These are phyloP conservation scores for Ogataea neopini DNA, from an alignment of 805 yeast species.

Conservation along the genomic window DNA sequence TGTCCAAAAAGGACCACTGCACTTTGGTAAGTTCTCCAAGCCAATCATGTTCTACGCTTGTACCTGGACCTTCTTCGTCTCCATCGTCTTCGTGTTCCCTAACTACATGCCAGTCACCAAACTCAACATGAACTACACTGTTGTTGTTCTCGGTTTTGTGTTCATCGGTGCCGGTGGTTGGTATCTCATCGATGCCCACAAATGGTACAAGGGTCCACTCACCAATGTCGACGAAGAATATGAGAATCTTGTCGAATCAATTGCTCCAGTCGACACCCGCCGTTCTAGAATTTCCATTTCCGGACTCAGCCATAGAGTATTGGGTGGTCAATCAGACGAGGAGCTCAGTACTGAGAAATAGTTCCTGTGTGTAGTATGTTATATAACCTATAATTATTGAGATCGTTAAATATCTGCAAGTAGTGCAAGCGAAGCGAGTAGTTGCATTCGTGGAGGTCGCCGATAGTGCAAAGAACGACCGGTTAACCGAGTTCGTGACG, in stretches of 20 bases:
- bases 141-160: constrained; percentile 47
- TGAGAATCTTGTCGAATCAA: constrained; percentile 22
- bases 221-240: constrained; percentile 44
- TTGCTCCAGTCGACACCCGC: constrained; percentile 11
- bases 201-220: constrained; percentile 59
- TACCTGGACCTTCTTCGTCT: constrained; percentile 47
- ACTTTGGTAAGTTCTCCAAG: constrained; percentile 44
- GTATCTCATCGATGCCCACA: constrained; percentile 49
- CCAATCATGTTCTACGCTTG: constrained; percentile 43
- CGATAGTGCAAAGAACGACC: too few relatives aligned
- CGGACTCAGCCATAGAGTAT: constrained; percentile 1
- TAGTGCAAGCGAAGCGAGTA: neutral
- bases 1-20: constrained; percentile 50
- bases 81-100: constrained; percentile 54
- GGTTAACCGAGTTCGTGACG: too few relatives aligned
- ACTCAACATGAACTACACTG: constrained; percentile 55
- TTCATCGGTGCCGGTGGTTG: constrained; percentile 41
- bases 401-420: neutral
- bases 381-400: neutral
- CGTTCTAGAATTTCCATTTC: constrained; percentile 2
- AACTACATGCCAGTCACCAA: constrained; percentile 44
- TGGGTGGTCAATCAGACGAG: neutral
- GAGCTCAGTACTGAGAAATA: constrained; percentile 3
- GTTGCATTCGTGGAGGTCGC: too few relatives aligned
- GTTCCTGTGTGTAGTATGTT: neutral